Evolutionary conservation across 2,329 filamentous ascomycete genomes (phyloP).

Genomic region (Aspergillus felis): DNA sequence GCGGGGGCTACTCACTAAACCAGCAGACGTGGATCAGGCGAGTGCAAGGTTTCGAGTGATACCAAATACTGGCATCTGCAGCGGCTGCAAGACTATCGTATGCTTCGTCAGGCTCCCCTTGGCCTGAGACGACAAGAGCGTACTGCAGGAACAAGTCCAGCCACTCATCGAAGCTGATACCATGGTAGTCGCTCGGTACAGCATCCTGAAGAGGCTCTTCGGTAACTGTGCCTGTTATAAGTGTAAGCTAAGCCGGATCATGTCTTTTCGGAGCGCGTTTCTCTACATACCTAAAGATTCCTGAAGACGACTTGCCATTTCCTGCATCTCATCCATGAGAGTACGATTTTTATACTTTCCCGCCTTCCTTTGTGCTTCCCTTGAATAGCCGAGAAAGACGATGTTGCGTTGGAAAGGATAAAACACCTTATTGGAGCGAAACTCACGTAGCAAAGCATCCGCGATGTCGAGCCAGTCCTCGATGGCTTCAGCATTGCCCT

Average conservation of each 20-base stretch:
- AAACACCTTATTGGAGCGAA: conserved; percentile 57
- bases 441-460: conserved; percentile 56
- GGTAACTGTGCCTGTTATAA: conserved; percentile 14
- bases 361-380: conserved; percentile 36
- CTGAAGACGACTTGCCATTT: conserved; percentile 43
- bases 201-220: conserved; percentile 27
- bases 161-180: conserved; percentile 80
- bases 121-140: conserved; percentile 68
- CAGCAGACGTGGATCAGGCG: conserved; percentile 74
- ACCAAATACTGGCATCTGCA: conserved; percentile 77
- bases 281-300: conserved; percentile 35
- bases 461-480: conserved; percentile 59
- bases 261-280: too few species aligned
- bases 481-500: conserved; percentile 47
- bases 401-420: conserved; percentile 52
- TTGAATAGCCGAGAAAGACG: conserved; percentile 49
- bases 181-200: conserved; percentile 61
- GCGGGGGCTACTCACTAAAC: conserved; percentile 53
- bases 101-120: conserved; percentile 64
- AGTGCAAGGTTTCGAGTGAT: conserved; percentile 62
- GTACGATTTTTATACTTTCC: conserved; percentile 32
- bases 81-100: conserved; percentile 78
- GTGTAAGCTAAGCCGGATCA: conserved; percentile 10
- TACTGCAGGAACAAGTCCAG: conserved; percentile 87
- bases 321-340: conserved; percentile 41